Evolutionary conservation across 352 stramenopile species (phyloP).

Genomic region (Globisporangium megalacanthum): DNA sequence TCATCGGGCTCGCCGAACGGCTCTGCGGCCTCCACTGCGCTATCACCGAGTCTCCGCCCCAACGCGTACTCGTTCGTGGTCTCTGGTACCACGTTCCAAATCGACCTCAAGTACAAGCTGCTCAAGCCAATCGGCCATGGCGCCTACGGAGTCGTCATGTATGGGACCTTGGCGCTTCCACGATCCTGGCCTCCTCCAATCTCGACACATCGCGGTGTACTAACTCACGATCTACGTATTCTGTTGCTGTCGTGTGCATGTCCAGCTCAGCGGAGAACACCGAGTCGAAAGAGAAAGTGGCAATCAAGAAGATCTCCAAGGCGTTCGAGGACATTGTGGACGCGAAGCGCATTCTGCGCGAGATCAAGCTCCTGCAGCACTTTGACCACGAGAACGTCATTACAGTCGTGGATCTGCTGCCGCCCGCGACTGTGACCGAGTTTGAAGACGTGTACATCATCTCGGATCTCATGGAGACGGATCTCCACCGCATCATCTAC

Average conservation of each 20-base stretch:
- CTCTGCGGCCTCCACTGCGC: conserved; percentile 1
- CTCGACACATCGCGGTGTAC: not conserved
- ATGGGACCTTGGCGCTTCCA: conserved; percentile 20
- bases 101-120: conserved; percentile 92
- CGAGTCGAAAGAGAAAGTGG: conserved; percentile 81
- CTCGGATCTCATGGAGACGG: conserved; percentile 97
- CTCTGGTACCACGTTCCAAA: conserved; percentile 87
- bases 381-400: conserved; percentile 97
- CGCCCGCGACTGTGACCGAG: conserved; percentile 87
- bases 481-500: conserved; percentile 98
- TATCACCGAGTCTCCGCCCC: conserved; percentile 24
- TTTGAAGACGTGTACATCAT: conserved; percentile 99
- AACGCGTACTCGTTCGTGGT: conserved; percentile 80
- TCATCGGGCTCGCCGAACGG: not conserved
- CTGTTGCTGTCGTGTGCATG: not conserved
- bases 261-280: conserved; percentile 71
- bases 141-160: conserved; percentile 94
- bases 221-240: not conserved
- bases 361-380: conserved; percentile 93
- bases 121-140: conserved; percentile 94
- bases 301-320: conserved; percentile 88
- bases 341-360: conserved; percentile 98
- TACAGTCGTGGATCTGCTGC: conserved; percentile 93
- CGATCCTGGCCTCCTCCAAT: not conserved
- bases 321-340: conserved; percentile 98